Base-by-base conservation (phyloP, 148 eudicot genomes). In the Persicaria maculosa region DNA sequence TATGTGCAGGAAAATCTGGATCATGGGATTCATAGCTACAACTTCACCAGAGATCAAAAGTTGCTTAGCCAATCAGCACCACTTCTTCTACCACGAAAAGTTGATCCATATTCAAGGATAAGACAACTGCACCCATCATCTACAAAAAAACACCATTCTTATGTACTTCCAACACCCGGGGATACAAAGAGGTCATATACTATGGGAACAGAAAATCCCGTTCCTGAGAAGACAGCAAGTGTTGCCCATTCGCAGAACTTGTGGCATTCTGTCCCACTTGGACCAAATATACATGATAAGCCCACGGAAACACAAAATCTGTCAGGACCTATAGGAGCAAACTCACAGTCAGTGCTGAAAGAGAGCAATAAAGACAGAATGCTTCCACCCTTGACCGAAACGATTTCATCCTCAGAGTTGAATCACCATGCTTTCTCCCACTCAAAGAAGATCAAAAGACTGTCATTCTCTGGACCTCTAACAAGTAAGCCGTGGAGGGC, bases 21-120 rank as follows among this genome's bases (percentile, higher is more conserved):
- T 25, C 16, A 16, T 57, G 81, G 61, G 55, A 72, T 74, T 25
- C 16, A 16, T 57, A 82, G 61, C 77, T 80, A 80, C 70, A 77
- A 65, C 22, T 85, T 76, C 44, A 46, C 52, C 22, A 45, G 78
- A 75, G 92, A 87, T 40, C 76, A 36, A n/a, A 82, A 81, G 76
- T 61, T 75, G 67, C 78, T 81, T 76, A 94, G 92, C 77, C 90
- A 87, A 80, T 94, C 98, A 67, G 97, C 97, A 5, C 97, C 97
- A 44, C 88, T 94, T 55, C 80, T 84, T 57, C 79, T 90, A 55
- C 89, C 82, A 75, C 88, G 81, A 75, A 83, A 84, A 79, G 75
- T 75, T 58, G 92, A 91, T 77, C 81, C 91, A 77, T 77, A 85
- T 71, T 93, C 87, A 74, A 89, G 88, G 71, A 78, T 84, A 48